A percentile compares a stretch with the other conserved stretches of the same genome.
Conservation (phyloP, 768 basidiomycete species). For the Auriscalpium orientale region DNA sequence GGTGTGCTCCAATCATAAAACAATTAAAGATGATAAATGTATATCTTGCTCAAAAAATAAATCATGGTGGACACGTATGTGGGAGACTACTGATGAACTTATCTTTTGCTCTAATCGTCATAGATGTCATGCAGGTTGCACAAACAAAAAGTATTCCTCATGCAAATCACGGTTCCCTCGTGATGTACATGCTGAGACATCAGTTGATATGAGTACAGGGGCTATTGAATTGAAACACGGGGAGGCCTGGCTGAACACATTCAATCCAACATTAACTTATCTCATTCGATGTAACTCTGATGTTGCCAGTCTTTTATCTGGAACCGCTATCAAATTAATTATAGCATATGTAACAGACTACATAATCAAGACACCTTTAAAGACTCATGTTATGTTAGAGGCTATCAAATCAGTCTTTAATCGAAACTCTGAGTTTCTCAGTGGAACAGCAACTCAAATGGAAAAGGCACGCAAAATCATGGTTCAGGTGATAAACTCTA, state of each 20-base stretch:
- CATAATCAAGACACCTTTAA: constrained; percentile 33
- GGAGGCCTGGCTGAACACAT: constrained; percentile 32
- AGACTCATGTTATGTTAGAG: constrained; percentile 32
- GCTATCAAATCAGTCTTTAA: constrained; percentile 19
- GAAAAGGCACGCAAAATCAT: constrained; percentile 25
- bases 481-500: constrained; percentile 29
- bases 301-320: constrained; percentile 23
- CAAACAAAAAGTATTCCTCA: constrained; percentile 19
- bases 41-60: not conserved
- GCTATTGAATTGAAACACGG: constrained; percentile 21
- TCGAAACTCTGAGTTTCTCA: constrained; percentile 17
- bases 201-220: constrained; percentile 24
- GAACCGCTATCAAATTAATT: too few species aligned
- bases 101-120: constrained; percentile 6
- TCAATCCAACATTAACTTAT: constrained; percentile 25
- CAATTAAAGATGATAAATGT: too few species aligned
- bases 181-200: constrained; percentile 16
- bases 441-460: not conserved
- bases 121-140: constrained; percentile 19
- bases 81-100: constrained; percentile 2
- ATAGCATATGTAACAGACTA: constrained; percentile 32
- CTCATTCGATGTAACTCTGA: constrained; percentile 32
- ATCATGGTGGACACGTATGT: not conserved
- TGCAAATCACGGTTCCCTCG: constrained; percentile 32
- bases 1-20: too few species aligned